A percentile compares a stretch with the other conserved stretches of the same genome.
phyloP scores from a whole-genome alignment of 78 protist species.

The Creolimax fragrantissima region DNA sequence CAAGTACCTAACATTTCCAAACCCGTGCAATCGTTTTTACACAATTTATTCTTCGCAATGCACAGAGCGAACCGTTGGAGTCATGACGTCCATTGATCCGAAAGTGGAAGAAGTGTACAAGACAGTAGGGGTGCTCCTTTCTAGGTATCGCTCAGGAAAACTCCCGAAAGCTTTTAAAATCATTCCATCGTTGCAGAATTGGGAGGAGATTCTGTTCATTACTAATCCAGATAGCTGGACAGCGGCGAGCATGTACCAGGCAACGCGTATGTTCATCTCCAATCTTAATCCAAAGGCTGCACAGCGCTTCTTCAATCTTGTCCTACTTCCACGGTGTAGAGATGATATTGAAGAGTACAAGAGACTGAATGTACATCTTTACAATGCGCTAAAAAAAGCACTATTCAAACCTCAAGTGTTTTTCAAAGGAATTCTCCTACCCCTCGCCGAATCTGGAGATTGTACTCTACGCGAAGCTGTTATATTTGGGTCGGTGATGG shows the following conservation, averaged over 20 bases:
- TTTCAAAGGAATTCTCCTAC: slow-evolving; percentile 89
- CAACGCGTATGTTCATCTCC: slow-evolving; percentile 76
- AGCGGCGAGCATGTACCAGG: slow-evolving; percentile 63
- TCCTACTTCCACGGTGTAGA: slow-evolving; percentile 82
- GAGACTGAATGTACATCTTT: slow-evolving; percentile 81
- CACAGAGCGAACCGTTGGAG: background rate
- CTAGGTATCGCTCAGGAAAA: slow-evolving; percentile 72
- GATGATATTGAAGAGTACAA: slow-evolving; percentile 60
- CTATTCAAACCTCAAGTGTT: slow-evolving; percentile 88
- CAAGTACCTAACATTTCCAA: no score
- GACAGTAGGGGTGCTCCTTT: slow-evolving; percentile 68
- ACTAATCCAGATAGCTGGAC: slow-evolving; percentile 85
- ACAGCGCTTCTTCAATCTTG: slow-evolving; percentile 64
- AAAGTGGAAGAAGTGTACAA: slow-evolving; percentile 52
- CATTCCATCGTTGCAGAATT: slow-evolving; percentile 75
- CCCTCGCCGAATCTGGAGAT: slow-evolving; percentile 58
- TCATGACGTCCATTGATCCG: slow-evolving; percentile 30
- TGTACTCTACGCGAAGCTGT: slow-evolving; percentile 38
- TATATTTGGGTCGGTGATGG: slow-evolving; percentile 51
- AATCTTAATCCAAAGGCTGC: slow-evolving; percentile 64
- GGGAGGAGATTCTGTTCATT: slow-evolving; percentile 87
- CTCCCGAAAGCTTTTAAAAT: slow-evolving; percentile 89
- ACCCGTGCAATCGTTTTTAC: no score
- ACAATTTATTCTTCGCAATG: no score
- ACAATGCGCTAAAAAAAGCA: slow-evolving; percentile 70